These are phyloP conservation scores for Gnaphalium uliginosum DNA, from an alignment of 129 eudicot species.

Conservation along the genomic window DNA sequence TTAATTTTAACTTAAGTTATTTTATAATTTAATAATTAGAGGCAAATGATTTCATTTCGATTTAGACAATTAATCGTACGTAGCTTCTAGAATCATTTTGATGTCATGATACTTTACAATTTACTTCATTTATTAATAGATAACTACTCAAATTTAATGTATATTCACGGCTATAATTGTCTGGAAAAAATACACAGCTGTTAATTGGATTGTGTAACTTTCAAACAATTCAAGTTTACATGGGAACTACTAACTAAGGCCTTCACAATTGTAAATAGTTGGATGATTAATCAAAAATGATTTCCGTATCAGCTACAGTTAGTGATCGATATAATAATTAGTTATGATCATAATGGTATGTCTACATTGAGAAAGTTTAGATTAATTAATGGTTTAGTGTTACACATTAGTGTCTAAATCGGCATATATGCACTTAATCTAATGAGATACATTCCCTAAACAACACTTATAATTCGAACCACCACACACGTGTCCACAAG, in stretches of 20 bases:
- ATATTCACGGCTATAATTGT: no score
- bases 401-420: constrained; percentile 50
- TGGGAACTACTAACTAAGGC: constrained; percentile 25
- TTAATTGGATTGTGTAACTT: neutral
- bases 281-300: constrained; percentile 3
- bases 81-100: no score
- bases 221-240: constrained; percentile 28
- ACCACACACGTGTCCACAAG: constrained; percentile 50
- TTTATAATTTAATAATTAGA: no score
- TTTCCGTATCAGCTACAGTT: constrained; percentile 17
- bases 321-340: neutral
- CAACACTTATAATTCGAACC: constrained; percentile 29
- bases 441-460: constrained; percentile 34
- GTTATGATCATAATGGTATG: constrained; percentile 22
- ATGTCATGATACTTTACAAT: no score
- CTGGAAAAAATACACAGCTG: neutral
- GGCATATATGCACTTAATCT: constrained; percentile 34
- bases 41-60: no score
- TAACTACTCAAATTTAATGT: no score
- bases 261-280: constrained; percentile 28
- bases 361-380: constrained; percentile 23
- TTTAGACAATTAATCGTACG: no score
- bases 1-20: no score
- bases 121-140: neutral
- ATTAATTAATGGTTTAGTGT: constrained; percentile 32